Percentiles rank a stretch among this genome's conserved stretches.
Conservation (phyloP, 345 rosid species). For the Bruguiera gymnorhiza region DNA sequence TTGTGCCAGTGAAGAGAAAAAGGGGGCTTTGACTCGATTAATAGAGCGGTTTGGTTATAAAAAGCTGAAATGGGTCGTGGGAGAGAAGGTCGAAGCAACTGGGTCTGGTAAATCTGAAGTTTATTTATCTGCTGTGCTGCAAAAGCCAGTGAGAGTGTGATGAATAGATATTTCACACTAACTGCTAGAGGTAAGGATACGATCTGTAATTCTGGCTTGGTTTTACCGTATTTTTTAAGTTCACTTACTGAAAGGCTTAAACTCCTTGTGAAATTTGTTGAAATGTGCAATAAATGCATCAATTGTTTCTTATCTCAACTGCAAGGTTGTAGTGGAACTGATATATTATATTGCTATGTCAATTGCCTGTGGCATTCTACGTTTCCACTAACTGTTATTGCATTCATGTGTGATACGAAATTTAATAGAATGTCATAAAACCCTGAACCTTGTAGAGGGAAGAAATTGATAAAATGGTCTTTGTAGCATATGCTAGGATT, state of each 20-base stretch:
- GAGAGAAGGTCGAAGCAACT: slow-evolving; percentile 63
- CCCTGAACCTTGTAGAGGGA: too few relatives aligned
- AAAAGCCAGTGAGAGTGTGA: slow-evolving; percentile 69
- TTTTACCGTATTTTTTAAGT: slow-evolving; percentile 16
- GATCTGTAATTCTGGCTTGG: slow-evolving; percentile 8
- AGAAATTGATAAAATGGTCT: too few relatives aligned
- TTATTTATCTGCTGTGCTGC: slow-evolving; percentile 82
- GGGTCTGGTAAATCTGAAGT: slow-evolving; percentile 52
- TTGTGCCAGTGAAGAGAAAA: slow-evolving; percentile 68
- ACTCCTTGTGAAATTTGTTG: slow-evolving; percentile 29
- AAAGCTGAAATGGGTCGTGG: slow-evolving; percentile 91
- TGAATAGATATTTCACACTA: slow-evolving; percentile 6
- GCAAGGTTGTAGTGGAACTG: slow-evolving; percentile 16
- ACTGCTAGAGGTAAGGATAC: slow-evolving; percentile 19
- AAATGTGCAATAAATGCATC: slow-evolving; percentile 26
- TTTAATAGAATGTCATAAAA: too few relatives aligned
- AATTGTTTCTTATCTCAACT: slow-evolving; percentile 20
- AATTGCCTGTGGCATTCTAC: too few relatives aligned
- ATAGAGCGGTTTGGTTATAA: slow-evolving; percentile 84
- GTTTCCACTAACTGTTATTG: too few relatives aligned
- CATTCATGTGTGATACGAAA: too few relatives aligned
- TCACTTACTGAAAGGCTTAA: slow-evolving; percentile 14
- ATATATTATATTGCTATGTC: too few relatives aligned
- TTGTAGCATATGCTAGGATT: too few relatives aligned
- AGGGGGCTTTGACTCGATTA: slow-evolving; percentile 61